Conservation (phyloP, 345 rosid genomes). For the Orychophragmus violaceus region DNA sequence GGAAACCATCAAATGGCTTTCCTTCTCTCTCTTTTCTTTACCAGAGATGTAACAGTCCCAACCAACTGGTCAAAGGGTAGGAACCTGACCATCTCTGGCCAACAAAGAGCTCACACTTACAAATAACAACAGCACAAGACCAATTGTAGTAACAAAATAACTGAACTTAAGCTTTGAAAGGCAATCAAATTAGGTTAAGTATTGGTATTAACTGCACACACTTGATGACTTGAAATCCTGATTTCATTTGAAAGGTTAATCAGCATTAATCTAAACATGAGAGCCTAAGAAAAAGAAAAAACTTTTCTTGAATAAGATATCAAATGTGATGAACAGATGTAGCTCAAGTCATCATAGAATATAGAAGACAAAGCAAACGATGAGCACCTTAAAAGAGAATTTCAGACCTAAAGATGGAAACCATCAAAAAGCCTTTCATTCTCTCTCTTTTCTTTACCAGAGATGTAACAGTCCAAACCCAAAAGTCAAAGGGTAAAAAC, state of each 20-base stretch:
- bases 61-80: slow-evolving; percentile 22
- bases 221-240: too few relatives aligned
- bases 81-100: slow-evolving; percentile 38
- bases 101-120: not conserved
- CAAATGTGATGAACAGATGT: too few relatives aligned
- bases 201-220: not conserved
- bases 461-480: too few relatives aligned
- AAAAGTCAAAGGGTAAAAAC: slow-evolving; percentile 30
- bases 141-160: too few relatives aligned
- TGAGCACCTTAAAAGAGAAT: too few relatives aligned
- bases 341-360: too few relatives aligned
- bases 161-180: not conserved
- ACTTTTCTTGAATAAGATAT: not conserved
- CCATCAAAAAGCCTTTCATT: too few relatives aligned
- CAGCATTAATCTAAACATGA: not conserved
- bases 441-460: too few relatives aligned
- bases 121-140: too few relatives aligned
- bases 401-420: too few relatives aligned
- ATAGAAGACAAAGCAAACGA: too few relatives aligned
- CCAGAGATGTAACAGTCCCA: slow-evolving; percentile 48
- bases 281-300: not conserved
- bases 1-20: slow-evolving; percentile 39
- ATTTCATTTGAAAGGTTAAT: not conserved
- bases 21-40: slow-evolving; percentile 32
- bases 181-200: too few relatives aligned